These are phyloP conservation scores for Plasmodium knowlesi DNA, from an alignment of 169 alveolate genomes.

Conservation along the genomic window DNA sequence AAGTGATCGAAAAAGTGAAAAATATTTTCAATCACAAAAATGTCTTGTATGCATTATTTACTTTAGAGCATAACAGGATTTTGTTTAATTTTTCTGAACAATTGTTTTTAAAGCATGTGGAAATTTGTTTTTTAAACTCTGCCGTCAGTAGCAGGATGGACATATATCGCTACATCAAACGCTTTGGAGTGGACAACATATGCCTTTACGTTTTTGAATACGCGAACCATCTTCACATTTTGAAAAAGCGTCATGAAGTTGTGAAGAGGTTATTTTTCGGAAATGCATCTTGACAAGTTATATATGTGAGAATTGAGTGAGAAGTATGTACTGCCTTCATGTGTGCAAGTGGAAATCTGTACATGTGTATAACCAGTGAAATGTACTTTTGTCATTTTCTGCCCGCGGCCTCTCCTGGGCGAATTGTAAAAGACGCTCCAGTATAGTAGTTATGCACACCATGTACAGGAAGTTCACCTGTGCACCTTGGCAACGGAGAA, in stretches of 20 bases:
- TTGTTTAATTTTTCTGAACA: constrained; percentile 33
- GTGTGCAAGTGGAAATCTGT: not conserved
- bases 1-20: not conserved
- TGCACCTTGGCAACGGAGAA: not conserved
- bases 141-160: constrained; percentile 14
- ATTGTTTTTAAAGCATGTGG: constrained; percentile 12
- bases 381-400: not conserved
- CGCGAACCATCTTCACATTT: constrained; percentile 5
- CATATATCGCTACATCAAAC: constrained; percentile 25
- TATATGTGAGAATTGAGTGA: not conserved
- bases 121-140: constrained; percentile 26
- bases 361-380: not conserved
- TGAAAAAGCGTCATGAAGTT: constrained; percentile 22
- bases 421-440: not conserved
- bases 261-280: constrained; percentile 17
- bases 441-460: not conserved
- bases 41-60: constrained; percentile 51
- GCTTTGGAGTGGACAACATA: constrained; percentile 28
- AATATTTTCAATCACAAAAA: constrained; percentile 33
- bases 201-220: constrained; percentile 31
- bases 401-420: not conserved
- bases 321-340: not conserved
- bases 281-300: not conserved
- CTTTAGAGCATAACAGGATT: constrained; percentile 26
- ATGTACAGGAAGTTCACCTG: not conserved